Percentiles rank a stretch among this genome's conserved stretches.
Evolutionary conservation across 257 asterid genomes (phyloP).

Genomic region (Petunia axillaris): DNA sequence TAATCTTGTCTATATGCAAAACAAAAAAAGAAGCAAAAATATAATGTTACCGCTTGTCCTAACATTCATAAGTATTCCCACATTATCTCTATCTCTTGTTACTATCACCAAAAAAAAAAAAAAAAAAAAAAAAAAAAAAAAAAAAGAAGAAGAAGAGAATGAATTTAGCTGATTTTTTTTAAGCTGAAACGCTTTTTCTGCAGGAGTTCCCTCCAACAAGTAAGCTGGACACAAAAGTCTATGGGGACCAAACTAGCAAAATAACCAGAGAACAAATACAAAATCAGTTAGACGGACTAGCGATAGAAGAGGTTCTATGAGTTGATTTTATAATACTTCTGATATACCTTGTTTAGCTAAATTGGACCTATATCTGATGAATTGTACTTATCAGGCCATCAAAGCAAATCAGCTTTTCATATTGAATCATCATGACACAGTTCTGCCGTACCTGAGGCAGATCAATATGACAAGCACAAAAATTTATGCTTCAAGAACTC

Average conservation of each 20-base stretch:
- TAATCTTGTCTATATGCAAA: background rate
- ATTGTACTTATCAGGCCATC: constrained; percentile 41
- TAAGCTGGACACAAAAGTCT: constrained; percentile 46
- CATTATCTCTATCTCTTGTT: background rate
- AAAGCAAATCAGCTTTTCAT: constrained; percentile 42
- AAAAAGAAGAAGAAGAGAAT: too few relatives aligned
- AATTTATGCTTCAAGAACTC: constrained; percentile 56
- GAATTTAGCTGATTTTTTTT: background rate
- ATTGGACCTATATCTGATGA: background rate
- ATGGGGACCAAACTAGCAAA: constrained; percentile 54
- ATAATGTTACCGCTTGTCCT: background rate
- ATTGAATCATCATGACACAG: constrained; percentile 60
- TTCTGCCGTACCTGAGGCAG: constrained; percentile 57
- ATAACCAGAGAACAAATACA: constrained; percentile 44
- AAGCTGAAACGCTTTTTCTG: constrained; percentile 15
- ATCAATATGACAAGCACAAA: constrained; percentile 55
- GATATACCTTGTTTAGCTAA: background rate
- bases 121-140: too few relatives aligned
- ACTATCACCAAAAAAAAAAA: too few relatives aligned
- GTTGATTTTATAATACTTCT: constrained; percentile 6
- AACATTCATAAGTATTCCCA: background rate
- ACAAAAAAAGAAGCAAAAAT: background rate
- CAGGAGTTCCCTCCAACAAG: constrained; percentile 64
- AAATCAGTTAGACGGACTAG: constrained; percentile 48
- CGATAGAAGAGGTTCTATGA: constrained; percentile 45